A percentile compares a stretch with the other conserved stretches of the same genome.
These are phyloP conservation scores for Pythium insidiosum DNA, from an alignment of 352 stramenopile species.

Conservation along the genomic window DNA sequence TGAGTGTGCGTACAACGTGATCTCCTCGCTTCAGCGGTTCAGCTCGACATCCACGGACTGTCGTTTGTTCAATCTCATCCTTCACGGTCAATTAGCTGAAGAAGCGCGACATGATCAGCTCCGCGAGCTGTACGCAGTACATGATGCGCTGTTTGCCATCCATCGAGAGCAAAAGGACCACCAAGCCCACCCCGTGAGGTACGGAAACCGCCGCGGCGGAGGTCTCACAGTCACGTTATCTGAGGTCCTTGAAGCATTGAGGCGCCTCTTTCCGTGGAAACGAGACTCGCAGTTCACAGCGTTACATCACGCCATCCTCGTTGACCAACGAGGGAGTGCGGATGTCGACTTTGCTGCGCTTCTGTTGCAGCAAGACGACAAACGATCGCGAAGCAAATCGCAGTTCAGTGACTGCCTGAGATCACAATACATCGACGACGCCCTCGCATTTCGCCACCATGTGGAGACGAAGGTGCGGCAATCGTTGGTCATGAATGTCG, in stretches of 20 bases:
- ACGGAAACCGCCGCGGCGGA: background rate
- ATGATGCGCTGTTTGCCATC: slow-evolving; percentile 37
- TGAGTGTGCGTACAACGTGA: slow-evolving; percentile 58
- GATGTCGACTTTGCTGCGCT: slow-evolving; percentile 39
- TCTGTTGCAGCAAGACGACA: slow-evolving; percentile 18
- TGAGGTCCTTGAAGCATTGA: slow-evolving; percentile 34
- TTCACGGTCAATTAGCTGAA: slow-evolving; percentile 33
- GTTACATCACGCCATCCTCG: slow-evolving; percentile 33
- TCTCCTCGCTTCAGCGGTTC: slow-evolving; percentile 35
- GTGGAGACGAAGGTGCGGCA: slow-evolving; percentile 26
- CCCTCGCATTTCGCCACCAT: slow-evolving; percentile 36
- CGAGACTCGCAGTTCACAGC: slow-evolving; percentile 25
- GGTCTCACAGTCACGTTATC: slow-evolving; percentile 32
- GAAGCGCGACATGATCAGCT: slow-evolving; percentile 33
- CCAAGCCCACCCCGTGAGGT: slow-evolving; percentile 4
- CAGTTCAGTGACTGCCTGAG: slow-evolving; percentile 30
- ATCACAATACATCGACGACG: slow-evolving; percentile 52
- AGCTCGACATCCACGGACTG: slow-evolving; percentile 31
- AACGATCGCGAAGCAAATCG: slow-evolving; percentile 1
- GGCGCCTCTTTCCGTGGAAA: slow-evolving; percentile 59
- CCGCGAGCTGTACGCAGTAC: slow-evolving; percentile 28
- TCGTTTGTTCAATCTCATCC: slow-evolving; percentile 41
- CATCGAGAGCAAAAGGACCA: slow-evolving; percentile 39
- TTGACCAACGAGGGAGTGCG: slow-evolving; percentile 25
- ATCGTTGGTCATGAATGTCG: slow-evolving; percentile 1